These are phyloP conservation scores for Skeletonema tropicum DNA, from an alignment of 108 stramenopile genomes.

Conservation along the genomic window DNA sequence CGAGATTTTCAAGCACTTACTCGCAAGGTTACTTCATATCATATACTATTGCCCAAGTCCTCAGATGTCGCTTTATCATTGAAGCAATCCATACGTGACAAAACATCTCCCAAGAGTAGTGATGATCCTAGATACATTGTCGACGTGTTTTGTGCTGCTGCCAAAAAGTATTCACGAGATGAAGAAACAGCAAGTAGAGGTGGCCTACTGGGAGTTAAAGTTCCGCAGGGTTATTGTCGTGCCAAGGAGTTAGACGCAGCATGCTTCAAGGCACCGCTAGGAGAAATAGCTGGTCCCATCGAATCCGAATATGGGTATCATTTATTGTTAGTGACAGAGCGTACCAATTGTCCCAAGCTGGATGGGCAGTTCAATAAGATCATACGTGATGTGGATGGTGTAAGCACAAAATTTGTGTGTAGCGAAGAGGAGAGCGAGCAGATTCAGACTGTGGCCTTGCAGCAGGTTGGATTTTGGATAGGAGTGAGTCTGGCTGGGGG, in stretches of 20 bases:
- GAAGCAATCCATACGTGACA: constrained; percentile 61
- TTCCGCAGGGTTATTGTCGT: constrained; percentile 68
- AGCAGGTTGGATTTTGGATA: constrained; percentile 61
- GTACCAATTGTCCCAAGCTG: constrained; percentile 72
- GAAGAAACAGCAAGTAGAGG: constrained; percentile 57
- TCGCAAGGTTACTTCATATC: constrained; percentile 64
- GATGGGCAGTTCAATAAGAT: constrained; percentile 60
- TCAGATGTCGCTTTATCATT: constrained; percentile 50
- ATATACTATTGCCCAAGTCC: constrained; percentile 64
- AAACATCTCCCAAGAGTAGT: constrained; percentile 24
- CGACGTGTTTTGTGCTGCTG: constrained; percentile 62
- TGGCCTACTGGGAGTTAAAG: constrained; percentile 57
- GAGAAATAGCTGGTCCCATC: constrained; percentile 57
- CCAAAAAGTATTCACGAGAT: constrained; percentile 57
- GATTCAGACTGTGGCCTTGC: constrained; percentile 25
- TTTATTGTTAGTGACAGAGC: constrained; percentile 62
- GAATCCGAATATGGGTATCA: constrained; percentile 66
- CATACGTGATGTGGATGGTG: constrained; percentile 21
- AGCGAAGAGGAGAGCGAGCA: constrained; percentile 6
- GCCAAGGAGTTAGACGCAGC: constrained; percentile 50
- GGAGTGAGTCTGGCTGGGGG: constrained; percentile 46
- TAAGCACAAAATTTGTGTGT: constrained; percentile 14
- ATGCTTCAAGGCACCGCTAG: constrained; percentile 57
- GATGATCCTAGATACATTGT: constrained; percentile 48
- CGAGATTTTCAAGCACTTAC: constrained; percentile 67